Conservation (phyloP, 805 yeast species). For the Candida jianshihensis region DNA sequence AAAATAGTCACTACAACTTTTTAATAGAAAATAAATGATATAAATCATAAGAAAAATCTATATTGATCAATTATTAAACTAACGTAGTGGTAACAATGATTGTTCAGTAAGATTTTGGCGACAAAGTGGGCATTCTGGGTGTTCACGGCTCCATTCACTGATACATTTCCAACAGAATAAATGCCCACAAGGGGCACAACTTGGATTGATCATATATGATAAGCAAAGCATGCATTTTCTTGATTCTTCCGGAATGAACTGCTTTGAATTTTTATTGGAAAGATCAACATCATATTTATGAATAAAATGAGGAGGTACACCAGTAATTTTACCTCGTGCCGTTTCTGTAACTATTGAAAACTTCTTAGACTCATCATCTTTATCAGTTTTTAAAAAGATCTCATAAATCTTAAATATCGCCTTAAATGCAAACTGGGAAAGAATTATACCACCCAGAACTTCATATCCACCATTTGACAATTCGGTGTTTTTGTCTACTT, state of each 20-base stretch:
- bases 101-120: slow-evolving; percentile 51
- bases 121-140: slow-evolving; percentile 88
- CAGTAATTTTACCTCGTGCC: slow-evolving; percentile 7
- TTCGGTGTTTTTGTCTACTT: slow-evolving; percentile 35
- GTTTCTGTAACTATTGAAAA: background rate
- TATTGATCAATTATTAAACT: background rate
- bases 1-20: too few relatives aligned
- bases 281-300: slow-evolving; percentile 39
- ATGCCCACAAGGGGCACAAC: slow-evolving; percentile 89
- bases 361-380: slow-evolving; percentile 6
- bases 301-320: slow-evolving; percentile 4
- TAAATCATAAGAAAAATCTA: background rate
- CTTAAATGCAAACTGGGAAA: slow-evolving; percentile 47
- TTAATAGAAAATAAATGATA: background rate
- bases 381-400: slow-evolving; percentile 4
- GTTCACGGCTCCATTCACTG: slow-evolving; percentile 81
- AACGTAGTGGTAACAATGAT: slow-evolving; percentile 19
- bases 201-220: slow-evolving; percentile 71
- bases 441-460: slow-evolving; percentile 56
- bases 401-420: slow-evolving; percentile 9
- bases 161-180: slow-evolving; percentile 90
- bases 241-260: slow-evolving; percentile 63
- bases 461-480: slow-evolving; percentile 59
- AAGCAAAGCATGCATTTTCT: slow-evolving; percentile 83
- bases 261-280: slow-evolving; percentile 46